Conservation (phyloP, 495 filamentous ascomycete species). For the Venustampulla echinocandica region DNA sequence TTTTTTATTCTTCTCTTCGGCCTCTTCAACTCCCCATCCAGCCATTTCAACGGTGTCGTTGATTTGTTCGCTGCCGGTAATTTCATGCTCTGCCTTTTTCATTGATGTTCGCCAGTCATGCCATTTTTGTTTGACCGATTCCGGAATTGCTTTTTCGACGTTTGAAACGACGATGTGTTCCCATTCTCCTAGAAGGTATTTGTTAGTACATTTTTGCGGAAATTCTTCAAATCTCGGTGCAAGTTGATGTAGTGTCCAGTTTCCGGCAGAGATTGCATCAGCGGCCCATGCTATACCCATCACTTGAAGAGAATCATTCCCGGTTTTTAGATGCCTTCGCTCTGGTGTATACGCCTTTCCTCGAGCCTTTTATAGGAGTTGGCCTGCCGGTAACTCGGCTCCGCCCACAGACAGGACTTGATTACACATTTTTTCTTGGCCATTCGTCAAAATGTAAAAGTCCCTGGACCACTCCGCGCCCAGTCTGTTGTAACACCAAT, state of each 20-base stretch:
- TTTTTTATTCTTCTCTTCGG: conserved; percentile 34
- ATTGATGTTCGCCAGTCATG: conserved; percentile 31
- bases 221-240: not conserved
- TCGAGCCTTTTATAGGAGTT: too few species aligned
- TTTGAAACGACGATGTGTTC: conserved; percentile 42
- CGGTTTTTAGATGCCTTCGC: too few species aligned
- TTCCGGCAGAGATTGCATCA: too few species aligned
- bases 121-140: conserved; percentile 38
- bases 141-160: conserved; percentile 39
- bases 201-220: conserved; percentile 7
- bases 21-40: conserved; percentile 46
- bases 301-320: too few species aligned
- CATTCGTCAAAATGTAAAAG: too few species aligned
- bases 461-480: not conserved
- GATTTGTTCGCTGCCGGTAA: conserved; percentile 23
- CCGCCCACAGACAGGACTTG: too few species aligned
- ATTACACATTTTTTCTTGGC: too few species aligned
- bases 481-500: not conserved
- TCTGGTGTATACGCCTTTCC: too few species aligned
- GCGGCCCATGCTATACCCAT: too few species aligned
- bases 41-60: conserved; percentile 33
- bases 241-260: too few species aligned
- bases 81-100: conserved; percentile 26
- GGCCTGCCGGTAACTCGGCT: too few species aligned
- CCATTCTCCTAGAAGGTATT: conserved; percentile 31